phyloP scores from a whole-genome alignment of 2,329 filamentous ascomycete species.

The Orbilia blumenaviensis region DNA sequence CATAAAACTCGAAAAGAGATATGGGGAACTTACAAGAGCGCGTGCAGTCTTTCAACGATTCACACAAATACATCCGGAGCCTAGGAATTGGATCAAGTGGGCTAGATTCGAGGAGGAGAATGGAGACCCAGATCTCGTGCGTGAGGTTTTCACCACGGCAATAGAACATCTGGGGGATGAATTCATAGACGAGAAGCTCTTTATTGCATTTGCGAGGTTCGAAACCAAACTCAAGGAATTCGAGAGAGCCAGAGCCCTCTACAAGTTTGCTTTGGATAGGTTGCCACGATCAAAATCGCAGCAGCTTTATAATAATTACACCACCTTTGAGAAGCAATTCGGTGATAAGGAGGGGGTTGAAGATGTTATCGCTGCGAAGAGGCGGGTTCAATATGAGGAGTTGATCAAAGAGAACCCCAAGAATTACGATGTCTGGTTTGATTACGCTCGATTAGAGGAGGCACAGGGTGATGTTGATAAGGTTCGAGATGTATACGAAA shows the following conservation, averaged over 20 bases:
- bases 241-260: constrained; percentile 91
- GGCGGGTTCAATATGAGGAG: constrained; percentile 91
- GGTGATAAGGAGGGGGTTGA: constrained; percentile 93
- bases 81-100: constrained; percentile 99
- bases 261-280: constrained; percentile 93
- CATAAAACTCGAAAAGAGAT: constrained; percentile 96
- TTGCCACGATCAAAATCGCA: constrained; percentile 87
- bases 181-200: constrained; percentile 94
- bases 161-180: constrained; percentile 92
- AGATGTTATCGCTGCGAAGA: constrained; percentile 93
- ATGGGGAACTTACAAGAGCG: constrained; percentile 90
- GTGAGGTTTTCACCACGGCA: constrained; percentile 88
- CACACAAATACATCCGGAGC: constrained; percentile 90
- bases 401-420: constrained; percentile 92
- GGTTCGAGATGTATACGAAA: constrained; percentile 91
- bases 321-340: constrained; percentile 97
- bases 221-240: constrained; percentile 95
- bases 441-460: constrained; percentile 91
- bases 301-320: constrained; percentile 89
- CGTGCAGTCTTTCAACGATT: constrained; percentile 88
- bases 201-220: constrained; percentile 93
- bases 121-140: constrained; percentile 87
- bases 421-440: constrained; percentile 98
- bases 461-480: constrained; percentile 81
- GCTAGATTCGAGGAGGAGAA: constrained; percentile 95